phyloP scores from a whole-genome alignment of 805 yeast species.

The Barnettozyma sucrosica region DNA sequence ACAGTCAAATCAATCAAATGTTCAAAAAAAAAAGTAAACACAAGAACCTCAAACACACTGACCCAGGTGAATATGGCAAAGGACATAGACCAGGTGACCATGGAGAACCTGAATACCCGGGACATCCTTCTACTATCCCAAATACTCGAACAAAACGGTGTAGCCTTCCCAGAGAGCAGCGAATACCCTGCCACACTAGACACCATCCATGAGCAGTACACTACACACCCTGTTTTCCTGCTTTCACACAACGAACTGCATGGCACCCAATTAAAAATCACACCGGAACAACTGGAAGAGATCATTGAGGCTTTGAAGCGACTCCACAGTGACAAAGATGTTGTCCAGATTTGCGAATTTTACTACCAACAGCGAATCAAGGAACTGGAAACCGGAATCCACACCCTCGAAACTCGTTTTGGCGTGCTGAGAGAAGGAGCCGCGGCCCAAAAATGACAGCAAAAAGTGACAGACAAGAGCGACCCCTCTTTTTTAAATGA shows the following conservation, averaged over 20 bases:
- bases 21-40: background rate
- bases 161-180: background rate
- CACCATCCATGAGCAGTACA: constrained; percentile 12
- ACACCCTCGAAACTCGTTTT: constrained; percentile 10
- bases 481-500: background rate
- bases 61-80: background rate
- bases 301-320: constrained; percentile 6
- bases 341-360: constrained; percentile 21
- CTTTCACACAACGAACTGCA: constrained; percentile 22
- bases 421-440: background rate
- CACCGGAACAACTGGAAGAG: constrained; percentile 4
- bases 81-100: constrained; percentile 2
- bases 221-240: constrained; percentile 18
- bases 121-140: constrained; percentile 21
- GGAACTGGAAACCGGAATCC: constrained; percentile 15
- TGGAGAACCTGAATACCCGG: constrained; percentile 18
- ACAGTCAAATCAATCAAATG: no score
- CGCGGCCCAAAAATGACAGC: constrained; percentile 3
- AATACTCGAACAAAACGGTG: constrained; percentile 20
- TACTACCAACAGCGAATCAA: constrained; percentile 14
- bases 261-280: constrained; percentile 8
- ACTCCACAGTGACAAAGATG: constrained; percentile 7
- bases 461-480: background rate
- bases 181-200: constrained; percentile 4
- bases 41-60: background rate